Conservation (phyloP, 2,329 filamentous ascomycete genomes). For the Teratosphaeria zuluensis region DNA sequence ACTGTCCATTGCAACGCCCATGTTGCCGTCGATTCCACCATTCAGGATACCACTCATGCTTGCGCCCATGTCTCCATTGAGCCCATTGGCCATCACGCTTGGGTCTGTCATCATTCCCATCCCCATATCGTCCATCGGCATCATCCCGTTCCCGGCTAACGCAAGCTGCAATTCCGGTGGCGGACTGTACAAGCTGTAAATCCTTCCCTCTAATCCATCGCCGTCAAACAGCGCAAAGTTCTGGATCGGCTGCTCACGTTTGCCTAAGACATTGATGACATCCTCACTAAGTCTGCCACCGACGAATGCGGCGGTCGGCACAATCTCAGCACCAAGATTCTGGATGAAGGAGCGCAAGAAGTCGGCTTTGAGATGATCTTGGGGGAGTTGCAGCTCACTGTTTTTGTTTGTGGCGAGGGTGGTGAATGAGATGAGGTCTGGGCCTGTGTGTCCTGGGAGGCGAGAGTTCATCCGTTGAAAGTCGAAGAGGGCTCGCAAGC, state of each 20-base stretch:
- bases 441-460: constrained; percentile 42
- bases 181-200: constrained; percentile 56
- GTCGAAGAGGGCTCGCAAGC: constrained; percentile 81
- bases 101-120: background rate
- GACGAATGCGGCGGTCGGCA: constrained; percentile 78
- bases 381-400: constrained; percentile 47
- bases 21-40: background rate
- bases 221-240: constrained; percentile 92
- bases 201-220: constrained; percentile 63
- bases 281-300: constrained; percentile 90
- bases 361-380: constrained; percentile 39
- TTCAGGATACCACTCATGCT: background rate
- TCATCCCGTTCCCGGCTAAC: background rate
- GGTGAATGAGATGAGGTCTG: constrained; percentile 69
- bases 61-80: background rate
- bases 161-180: constrained; percentile 18
- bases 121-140: constrained; percentile 1
- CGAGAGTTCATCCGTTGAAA: constrained; percentile 47
- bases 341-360: constrained; percentile 78
- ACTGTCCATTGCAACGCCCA: background rate
- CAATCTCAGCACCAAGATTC: constrained; percentile 74
- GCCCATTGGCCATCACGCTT: background rate
- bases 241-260: constrained; percentile 88
- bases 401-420: constrained; percentile 68
- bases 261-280: constrained; percentile 89